Evolutionary conservation across 805 yeast species (phyloP), one percentile per base, ranked within the genome.

Genomic region (Scheffersomyces coipomensis): DNA sequence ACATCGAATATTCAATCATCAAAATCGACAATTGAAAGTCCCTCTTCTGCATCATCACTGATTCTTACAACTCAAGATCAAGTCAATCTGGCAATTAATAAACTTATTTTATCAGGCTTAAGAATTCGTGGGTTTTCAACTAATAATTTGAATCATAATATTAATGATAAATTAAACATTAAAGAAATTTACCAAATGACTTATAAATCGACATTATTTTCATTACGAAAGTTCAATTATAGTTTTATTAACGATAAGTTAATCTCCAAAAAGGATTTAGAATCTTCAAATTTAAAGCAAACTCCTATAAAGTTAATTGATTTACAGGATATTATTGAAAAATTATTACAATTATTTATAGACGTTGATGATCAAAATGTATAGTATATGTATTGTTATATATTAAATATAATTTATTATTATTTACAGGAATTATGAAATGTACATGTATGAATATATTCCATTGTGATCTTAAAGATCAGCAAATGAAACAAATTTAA

Each of bases 181-280:
- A 63, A 65, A 35, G 75, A 69, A 40, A 58, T 67, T 7, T 67
- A 66, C 48, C 68, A 62, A 33, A 67, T 67, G 71, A 66, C 74
- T 1, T 56, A 50, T 39, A 60, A 64, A 38, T 55, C 71, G 1
- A 54, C 74, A 2, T 40, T 58, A 19, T 70, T 70, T 51, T 62
- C 74, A 2, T 48, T 68, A 15, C 46, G 74, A 33, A 70, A 70
- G 46, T 57, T 52, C 43, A 57, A 56, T 37, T 62, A 62, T 49
- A 51, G 44, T 22, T 63, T 62, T 41, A 27, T 27, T 3, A 27
- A 27, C 15, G 53, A 52, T 36, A 40, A 41, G 15, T 27, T 27
- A 27, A 15, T 27, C 5, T 27, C 30, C 5, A 50, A 56, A 27
- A 44, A 39, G 17, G 34, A 25, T 17, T 22, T 6, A 26, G 43